Evolutionary conservation across 2,329 filamentous ascomycete species (phyloP).

Genomic region (Fusarium sp.): DNA sequence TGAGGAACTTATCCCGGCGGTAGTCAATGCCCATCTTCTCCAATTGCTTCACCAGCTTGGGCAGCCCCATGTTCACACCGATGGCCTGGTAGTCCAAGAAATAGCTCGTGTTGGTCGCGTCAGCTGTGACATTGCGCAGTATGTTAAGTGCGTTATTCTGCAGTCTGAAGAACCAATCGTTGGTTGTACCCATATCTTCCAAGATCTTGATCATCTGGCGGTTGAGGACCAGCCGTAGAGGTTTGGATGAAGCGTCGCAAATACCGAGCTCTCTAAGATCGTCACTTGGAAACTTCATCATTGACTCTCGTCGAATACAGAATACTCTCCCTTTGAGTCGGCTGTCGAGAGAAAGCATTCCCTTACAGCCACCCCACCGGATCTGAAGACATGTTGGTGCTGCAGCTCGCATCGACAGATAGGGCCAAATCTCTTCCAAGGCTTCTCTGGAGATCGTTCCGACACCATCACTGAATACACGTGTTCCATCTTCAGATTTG

Average conservation of each 20-base stretch:
- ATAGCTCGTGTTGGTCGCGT: slow-evolving; percentile 67
- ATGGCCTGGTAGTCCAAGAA: slow-evolving; percentile 73
- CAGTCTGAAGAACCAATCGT: slow-evolving; percentile 68
- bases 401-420: slow-evolving; percentile 57
- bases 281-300: slow-evolving; percentile 78
- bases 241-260: slow-evolving; percentile 73
- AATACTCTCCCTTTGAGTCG: slow-evolving; percentile 67
- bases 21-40: slow-evolving; percentile 70
- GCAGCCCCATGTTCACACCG: slow-evolving; percentile 68
- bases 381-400: slow-evolving; percentile 78
- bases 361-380: slow-evolving; percentile 78
- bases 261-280: slow-evolving; percentile 71
- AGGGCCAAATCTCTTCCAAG: slow-evolving; percentile 67
- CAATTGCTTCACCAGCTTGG: slow-evolving; percentile 69
- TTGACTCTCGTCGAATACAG: slow-evolving; percentile 72
- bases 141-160: slow-evolving; percentile 70
- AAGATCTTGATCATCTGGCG: slow-evolving; percentile 86
- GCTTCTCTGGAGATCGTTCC: slow-evolving; percentile 75
- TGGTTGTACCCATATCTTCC: slow-evolving; percentile 75
- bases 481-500: slow-evolving; percentile 55
- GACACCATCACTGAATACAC: slow-evolving; percentile 82
- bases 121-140: slow-evolving; percentile 68
- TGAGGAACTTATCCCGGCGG: slow-evolving; percentile 73
- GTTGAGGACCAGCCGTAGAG: slow-evolving; percentile 77
- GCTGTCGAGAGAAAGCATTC: slow-evolving; percentile 78